Conservation (phyloP, 208 protist genomes). For the Leishmania tarentolae region DNA sequence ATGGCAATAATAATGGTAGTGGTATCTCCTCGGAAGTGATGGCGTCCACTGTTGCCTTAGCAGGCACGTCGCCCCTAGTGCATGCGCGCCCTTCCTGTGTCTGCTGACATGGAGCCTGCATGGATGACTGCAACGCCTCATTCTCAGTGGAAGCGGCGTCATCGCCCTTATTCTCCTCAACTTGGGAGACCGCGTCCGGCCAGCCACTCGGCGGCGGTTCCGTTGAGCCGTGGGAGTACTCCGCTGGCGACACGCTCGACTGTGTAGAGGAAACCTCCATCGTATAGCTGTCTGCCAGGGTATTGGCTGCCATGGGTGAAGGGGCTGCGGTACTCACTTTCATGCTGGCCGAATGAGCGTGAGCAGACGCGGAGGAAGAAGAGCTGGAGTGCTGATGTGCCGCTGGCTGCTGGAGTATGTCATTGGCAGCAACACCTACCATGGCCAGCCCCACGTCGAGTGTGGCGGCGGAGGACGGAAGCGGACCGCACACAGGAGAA, state of each 20-base stretch:
- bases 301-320: constrained; percentile 14
- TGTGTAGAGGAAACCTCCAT: constrained; percentile 21
- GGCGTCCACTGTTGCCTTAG: background rate
- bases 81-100: background rate
- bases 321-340: background rate
- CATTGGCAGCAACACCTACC: background rate
- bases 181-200: background rate
- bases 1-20: background rate
- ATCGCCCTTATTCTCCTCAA: background rate
- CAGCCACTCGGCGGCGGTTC: background rate
- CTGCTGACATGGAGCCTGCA: background rate
- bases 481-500: background rate
- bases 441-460: background rate
- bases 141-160: background rate
- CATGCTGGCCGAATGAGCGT: constrained; percentile 7
- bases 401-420: background rate
- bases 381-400: background rate
- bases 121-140: background rate
- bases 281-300: constrained; percentile 1
- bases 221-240: too few relatives aligned
- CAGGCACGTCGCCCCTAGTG: background rate
- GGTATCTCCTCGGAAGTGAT: background rate
- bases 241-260: background rate
- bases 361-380: background rate
- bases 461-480: background rate